These are phyloP conservation scores for Blepharisma japonicum DNA, from an alignment of 73 alveolate genomes.

Conservation along the genomic window DNA sequence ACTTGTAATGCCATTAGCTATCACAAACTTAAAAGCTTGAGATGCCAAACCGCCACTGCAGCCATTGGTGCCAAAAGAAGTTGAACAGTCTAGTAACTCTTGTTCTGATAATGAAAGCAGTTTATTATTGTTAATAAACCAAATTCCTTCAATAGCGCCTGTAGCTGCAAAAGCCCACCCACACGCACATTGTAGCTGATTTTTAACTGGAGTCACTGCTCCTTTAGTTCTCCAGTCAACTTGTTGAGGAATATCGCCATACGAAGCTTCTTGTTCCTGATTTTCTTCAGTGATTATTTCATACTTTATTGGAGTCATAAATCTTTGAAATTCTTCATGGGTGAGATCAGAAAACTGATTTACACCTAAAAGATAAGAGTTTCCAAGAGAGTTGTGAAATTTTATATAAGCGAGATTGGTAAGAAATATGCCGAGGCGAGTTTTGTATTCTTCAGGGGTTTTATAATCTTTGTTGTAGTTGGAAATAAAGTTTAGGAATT, in stretches of 20 bases:
- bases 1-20: conserved; percentile 40
- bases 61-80: conserved; percentile 39
- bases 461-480: not conserved
- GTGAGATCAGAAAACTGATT: conserved; percentile 11
- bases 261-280: not conserved
- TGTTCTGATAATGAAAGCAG: conserved; percentile 50
- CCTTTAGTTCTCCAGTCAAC: conserved; percentile 75
- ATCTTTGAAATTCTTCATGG: conserved; percentile 22
- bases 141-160: conserved; percentile 49
- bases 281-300: no score
- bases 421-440: not conserved
- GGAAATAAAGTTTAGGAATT: not conserved
- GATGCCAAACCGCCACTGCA: conserved; percentile 64
- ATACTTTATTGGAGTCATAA: conserved; percentile 1
- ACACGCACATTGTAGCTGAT: conserved; percentile 81
- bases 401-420: conserved; percentile 17
- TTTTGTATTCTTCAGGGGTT: not conserved
- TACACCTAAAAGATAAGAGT: not conserved
- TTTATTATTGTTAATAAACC: conserved; percentile 16
- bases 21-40: conserved; percentile 30
- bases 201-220: conserved; percentile 60
- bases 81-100: conserved; percentile 62
- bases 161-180: conserved; percentile 89
- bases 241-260: conserved; percentile 31
- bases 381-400: conserved; percentile 12